Percentiles rank a stretch among this genome's conserved stretches.
Conservation (phyloP, 768 basidiomycete species). For the Tricholoma bakamatsutake region DNA sequence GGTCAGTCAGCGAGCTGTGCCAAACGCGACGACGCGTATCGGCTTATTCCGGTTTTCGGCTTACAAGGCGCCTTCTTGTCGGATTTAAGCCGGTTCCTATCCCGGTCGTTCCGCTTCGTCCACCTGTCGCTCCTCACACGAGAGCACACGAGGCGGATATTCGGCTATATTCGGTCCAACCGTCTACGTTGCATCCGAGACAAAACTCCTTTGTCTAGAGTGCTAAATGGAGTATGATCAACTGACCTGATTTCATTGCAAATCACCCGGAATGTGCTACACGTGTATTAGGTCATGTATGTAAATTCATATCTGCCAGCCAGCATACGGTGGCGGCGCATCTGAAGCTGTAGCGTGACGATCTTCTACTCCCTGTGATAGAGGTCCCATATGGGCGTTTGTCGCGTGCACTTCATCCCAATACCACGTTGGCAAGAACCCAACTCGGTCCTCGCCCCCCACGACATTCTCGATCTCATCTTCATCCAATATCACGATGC, state of each 20-base stretch:
- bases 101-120: slow-evolving; percentile 24
- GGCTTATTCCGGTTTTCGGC: slow-evolving; percentile 43
- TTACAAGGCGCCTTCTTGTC: slow-evolving; percentile 20
- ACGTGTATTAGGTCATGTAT: neutral
- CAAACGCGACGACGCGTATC: slow-evolving; percentile 51
- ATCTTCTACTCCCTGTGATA: neutral
- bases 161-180: no score
- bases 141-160: no score
- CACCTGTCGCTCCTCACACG: no score
- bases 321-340: slow-evolving; percentile 7
- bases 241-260: slow-evolving; percentile 25
- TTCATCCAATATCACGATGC: slow-evolving; percentile 40
- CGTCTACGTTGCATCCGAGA: slow-evolving; percentile 1
- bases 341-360: slow-evolving; percentile 3
- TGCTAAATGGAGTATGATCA: slow-evolving; percentile 18
- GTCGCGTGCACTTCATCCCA: slow-evolving; percentile 34
- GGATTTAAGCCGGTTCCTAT: slow-evolving; percentile 10
- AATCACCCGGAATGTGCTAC: slow-evolving; percentile 5
- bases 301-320: slow-evolving; percentile 21
- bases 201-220: neutral
- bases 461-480: slow-evolving; percentile 50
- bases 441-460: slow-evolving; percentile 66
- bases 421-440: slow-evolving; percentile 77
- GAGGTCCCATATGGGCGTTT: slow-evolving; percentile 1
- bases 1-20: slow-evolving; percentile 25